Conservation (phyloP, 2,329 filamentous ascomycete species). For the Xylaria sp. region DNA sequence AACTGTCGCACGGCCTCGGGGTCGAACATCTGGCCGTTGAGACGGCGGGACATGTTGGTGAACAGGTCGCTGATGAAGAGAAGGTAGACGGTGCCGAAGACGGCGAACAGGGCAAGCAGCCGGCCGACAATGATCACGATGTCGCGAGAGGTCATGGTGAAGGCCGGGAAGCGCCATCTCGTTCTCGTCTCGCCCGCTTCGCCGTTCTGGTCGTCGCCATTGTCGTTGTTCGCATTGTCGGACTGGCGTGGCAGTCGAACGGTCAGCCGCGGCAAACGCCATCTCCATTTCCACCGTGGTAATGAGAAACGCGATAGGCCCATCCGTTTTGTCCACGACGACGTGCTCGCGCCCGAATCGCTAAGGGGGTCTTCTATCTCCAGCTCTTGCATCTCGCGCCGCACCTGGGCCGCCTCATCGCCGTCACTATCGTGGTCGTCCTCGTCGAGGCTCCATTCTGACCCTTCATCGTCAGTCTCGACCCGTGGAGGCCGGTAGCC, state of each 20-base stretch:
- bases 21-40: constrained; percentile 79
- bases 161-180: constrained; percentile 50
- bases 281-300: constrained; percentile 67
- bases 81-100: constrained; percentile 82
- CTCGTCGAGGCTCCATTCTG: constrained; percentile 58
- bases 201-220: constrained; percentile 29
- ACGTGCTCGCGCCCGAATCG: constrained; percentile 49
- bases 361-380: constrained; percentile 78
- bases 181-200: constrained; percentile 43
- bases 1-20: constrained; percentile 83
- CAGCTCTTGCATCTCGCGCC: constrained; percentile 88
- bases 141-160: constrained; percentile 57
- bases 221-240: constrained; percentile 36
- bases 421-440: constrained; percentile 60
- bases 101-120: constrained; percentile 77
- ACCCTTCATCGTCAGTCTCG: constrained; percentile 64
- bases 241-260: constrained; percentile 59
- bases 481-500: constrained; percentile 86
- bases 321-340: constrained; percentile 67
- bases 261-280: constrained; percentile 61
- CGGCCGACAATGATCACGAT: constrained; percentile 75
- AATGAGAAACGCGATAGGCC: constrained; percentile 56
- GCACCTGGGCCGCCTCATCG: constrained; percentile 68
- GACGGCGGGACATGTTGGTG: constrained; percentile 69
- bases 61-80: constrained; percentile 89